Percentiles rank a stretch among this genome's conserved stretches.
These are phyloP conservation scores for Cercospora nicotianae DNA, from an alignment of 2,329 filamentous ascomycete species.

Conservation along the genomic window DNA sequence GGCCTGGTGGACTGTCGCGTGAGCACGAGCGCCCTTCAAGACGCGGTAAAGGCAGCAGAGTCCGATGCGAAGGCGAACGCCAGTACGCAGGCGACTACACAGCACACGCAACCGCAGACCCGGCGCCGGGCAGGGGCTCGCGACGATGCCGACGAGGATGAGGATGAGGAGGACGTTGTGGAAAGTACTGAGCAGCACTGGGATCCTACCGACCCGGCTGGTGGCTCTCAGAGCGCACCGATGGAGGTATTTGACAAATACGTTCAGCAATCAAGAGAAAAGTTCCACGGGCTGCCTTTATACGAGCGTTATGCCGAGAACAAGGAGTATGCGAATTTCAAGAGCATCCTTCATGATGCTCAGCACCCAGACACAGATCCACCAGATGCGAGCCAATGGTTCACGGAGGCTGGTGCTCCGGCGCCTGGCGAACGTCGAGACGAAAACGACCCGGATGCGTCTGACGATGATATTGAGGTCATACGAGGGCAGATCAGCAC, in stretches of 20 bases:
- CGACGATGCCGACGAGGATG: conserved; percentile 17
- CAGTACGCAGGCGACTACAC: conserved; percentile 41
- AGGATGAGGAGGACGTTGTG: conserved; percentile 32
- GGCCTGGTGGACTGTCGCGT: conserved; percentile 58
- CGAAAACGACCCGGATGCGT: conserved; percentile 45
- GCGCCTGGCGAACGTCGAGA: conserved; percentile 43
- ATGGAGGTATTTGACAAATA: conserved; percentile 42
- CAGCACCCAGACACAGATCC: conserved; percentile 55
- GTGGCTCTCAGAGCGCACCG: conserved; percentile 41
- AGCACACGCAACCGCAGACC: conserved; percentile 33
- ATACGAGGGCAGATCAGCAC: conserved; percentile 63
- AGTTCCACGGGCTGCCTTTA: conserved; percentile 44
- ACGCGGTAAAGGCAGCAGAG: conserved; percentile 47
- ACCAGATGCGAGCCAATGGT: conserved; percentile 58
- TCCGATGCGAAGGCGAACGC: conserved; percentile 39
- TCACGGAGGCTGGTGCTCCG: conserved; percentile 51
- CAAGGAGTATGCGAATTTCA: conserved; percentile 63
- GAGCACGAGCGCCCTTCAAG: conserved; percentile 47
- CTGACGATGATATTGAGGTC: conserved; percentile 69
- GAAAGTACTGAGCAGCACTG: conserved; percentile 43
- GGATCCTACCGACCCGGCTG: conserved; percentile 42
- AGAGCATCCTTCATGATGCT: conserved; percentile 61
- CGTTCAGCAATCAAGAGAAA: conserved; percentile 45
- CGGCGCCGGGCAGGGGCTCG: conserved; percentile 28
- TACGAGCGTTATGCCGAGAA: conserved; percentile 56